Conservation (phyloP, 495 filamentous ascomycete genomes). For the Hyaloscypha hepaticicola region DNA sequence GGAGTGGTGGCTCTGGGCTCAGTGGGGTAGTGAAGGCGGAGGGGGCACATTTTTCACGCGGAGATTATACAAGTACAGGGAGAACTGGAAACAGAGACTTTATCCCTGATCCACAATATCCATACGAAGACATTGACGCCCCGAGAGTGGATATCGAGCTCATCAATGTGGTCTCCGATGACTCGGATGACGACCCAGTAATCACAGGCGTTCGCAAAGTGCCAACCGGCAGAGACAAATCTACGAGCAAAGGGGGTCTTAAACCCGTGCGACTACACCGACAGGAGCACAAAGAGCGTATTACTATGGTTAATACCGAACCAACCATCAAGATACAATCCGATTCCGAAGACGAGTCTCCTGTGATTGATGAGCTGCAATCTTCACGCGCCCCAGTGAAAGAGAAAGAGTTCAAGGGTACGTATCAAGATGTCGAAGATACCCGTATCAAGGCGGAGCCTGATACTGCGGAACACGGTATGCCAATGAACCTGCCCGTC, state of each 20-base stretch:
- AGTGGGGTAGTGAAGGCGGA: slow-evolving; percentile 1
- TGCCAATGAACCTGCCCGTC: background rate
- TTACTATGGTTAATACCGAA: slow-evolving; percentile 51
- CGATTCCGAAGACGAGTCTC: slow-evolving; percentile 16
- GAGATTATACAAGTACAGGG: background rate
- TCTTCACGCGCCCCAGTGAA: slow-evolving; percentile 18
- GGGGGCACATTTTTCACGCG: background rate
- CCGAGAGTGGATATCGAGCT: slow-evolving; percentile 28
- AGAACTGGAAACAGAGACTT: background rate
- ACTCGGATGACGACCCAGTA: slow-evolving; percentile 19
- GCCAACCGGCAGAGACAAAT: slow-evolving; percentile 9
- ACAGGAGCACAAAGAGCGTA: slow-evolving; percentile 52
- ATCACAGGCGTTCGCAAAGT: background rate
- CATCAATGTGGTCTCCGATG: slow-evolving; percentile 23
- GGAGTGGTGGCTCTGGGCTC: background rate
- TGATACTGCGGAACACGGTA: background rate
- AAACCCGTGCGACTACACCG: slow-evolving; percentile 53
- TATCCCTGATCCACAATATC: slow-evolving; percentile 26
- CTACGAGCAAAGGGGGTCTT: slow-evolving; percentile 25
- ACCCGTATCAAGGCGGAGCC: slow-evolving; percentile 13
- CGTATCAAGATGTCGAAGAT: slow-evolving; percentile 20
- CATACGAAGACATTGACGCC: slow-evolving; percentile 24
- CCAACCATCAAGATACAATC: slow-evolving; percentile 31
- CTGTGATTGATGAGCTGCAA: slow-evolving; percentile 14
- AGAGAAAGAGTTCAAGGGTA: slow-evolving; percentile 24